Base-by-base conservation (phyloP, 108 stramenopile species). In the Nitzschia sp. region DNA sequence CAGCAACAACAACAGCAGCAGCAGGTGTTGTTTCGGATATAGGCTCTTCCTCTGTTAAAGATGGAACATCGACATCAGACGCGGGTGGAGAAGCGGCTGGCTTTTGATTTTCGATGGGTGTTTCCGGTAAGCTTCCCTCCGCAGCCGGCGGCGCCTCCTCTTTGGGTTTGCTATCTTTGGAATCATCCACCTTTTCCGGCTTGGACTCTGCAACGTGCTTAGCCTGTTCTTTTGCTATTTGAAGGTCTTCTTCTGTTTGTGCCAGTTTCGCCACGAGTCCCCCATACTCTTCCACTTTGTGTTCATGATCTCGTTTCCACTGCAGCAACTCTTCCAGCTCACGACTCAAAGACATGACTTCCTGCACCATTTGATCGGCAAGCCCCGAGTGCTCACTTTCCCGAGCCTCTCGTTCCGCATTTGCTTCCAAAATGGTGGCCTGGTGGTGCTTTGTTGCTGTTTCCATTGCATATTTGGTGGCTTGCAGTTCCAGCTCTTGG, bases 171-270 rank as follows among this genome's bases (percentile, higher is more conserved):
- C 38, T 41, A 41, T 6, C 38, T 21, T n/a, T 8, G 19, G 5
- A 11, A 41, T 6, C 38, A 9, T 6, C 38, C 6, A 6, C 13
- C 13, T 41, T 52, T 27, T 32, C 47, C 17, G 53, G 56, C 47
- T 53, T 41, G 0, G 45, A 45, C 29, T 45, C 46, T n/a, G 44
- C 62, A 22, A 41, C 41, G 27, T 17, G 47, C 21, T 22, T 15
- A 11, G 53, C 62, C 47, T 65, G 62, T 15, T 64, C 32, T n/a
- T 55, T 45, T 8, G 66, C 54, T 21, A 16, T 63, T 28, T 48
- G 28, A 16, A 84, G 36, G 28, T 71, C 69, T 76, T 78, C 77
- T 65, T 84, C 83, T 1, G 73, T 66, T 60, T 76, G 73, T 31
- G 58, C 46, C 9, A 84, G 56, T 52, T 79, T 80, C n/a, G 83